Conservation (phyloP, 163 green algal genomes). For the Chloromonas sp. region DNA sequence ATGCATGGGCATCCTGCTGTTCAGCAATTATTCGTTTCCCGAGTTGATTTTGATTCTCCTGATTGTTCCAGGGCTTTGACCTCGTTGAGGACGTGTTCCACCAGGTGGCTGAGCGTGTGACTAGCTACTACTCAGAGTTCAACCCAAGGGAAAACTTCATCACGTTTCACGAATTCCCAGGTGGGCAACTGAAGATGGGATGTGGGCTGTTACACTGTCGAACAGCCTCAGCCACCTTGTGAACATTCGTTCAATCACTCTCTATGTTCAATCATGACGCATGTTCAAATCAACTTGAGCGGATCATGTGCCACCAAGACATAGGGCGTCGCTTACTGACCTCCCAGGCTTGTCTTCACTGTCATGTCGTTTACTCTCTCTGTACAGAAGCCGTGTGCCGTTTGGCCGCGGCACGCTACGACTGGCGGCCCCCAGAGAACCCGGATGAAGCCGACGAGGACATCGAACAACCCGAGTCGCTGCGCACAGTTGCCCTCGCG, state of each 20-base stretch:
- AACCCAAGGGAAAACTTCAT: background rate
- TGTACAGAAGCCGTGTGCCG: slow-evolving; percentile 22
- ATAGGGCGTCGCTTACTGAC: background rate
- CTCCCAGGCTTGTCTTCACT: background rate
- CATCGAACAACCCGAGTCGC: slow-evolving; percentile 3
- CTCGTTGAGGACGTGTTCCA: too few relatives aligned
- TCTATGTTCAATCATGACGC: background rate
- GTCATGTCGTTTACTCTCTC: background rate
- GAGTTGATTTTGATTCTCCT: background rate
- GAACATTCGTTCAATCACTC: background rate
- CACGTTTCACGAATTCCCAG: background rate
- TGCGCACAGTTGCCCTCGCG: background rate
- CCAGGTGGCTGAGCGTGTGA: background rate
- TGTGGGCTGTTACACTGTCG: background rate
- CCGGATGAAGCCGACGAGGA: slow-evolving; percentile 12
- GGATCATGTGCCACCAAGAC: background rate
- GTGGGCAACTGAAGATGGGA: background rate
- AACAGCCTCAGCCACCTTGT: background rate
- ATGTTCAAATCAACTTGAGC: background rate
- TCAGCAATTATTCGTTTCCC: background rate
- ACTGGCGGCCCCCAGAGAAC: slow-evolving; percentile 30
- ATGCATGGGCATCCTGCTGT: background rate
- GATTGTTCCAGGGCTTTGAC: too few relatives aligned
- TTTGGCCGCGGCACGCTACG: slow-evolving; percentile 21
- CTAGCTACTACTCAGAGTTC: background rate